These are phyloP conservation scores for Gentiana straminea DNA, from an alignment of 257 asterid genomes.

Conservation along the genomic window DNA sequence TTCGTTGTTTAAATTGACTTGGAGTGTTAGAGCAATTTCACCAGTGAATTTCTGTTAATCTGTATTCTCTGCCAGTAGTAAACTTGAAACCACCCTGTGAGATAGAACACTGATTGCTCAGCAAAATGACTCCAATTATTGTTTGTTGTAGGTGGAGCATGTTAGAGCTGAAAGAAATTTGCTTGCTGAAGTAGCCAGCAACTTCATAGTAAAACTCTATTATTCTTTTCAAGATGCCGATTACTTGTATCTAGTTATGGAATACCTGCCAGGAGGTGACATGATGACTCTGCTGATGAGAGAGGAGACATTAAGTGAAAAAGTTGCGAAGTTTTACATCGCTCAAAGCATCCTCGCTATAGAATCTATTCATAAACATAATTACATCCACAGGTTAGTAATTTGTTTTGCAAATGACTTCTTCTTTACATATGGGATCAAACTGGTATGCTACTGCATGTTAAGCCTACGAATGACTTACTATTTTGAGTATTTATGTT, in stretches of 20 bases:
- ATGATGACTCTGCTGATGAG: slow-evolving; percentile 84
- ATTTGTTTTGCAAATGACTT: slow-evolving; percentile 1
- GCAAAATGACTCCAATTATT: slow-evolving; percentile 2
- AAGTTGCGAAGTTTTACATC: slow-evolving; percentile 68
- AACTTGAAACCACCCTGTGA: not conserved
- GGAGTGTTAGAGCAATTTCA: not conserved
- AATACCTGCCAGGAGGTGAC: slow-evolving; percentile 92
- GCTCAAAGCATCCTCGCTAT: slow-evolving; percentile 76
- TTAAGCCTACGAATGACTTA: not conserved
- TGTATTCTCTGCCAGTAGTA: not conserved
- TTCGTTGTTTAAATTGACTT: no score
- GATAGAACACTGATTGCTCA: not conserved
- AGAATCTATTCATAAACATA: slow-evolving; percentile 74
- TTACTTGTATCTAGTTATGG: slow-evolving; percentile 83
- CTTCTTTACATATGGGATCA: not conserved
- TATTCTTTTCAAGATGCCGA: slow-evolving; percentile 88
- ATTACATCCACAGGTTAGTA: slow-evolving; percentile 54
- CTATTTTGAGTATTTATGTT: not conserved
- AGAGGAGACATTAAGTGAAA: slow-evolving; percentile 82
- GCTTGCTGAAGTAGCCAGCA: slow-evolving; percentile 79
- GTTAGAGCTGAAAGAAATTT: slow-evolving; percentile 87
- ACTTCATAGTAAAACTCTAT: slow-evolving; percentile 67
- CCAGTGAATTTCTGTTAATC: slow-evolving; percentile 1
- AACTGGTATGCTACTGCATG: not conserved
- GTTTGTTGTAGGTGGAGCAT: slow-evolving; percentile 62